Evolutionary conservation across 352 stramenopile species (phyloP), one percentile per base, ranked within the genome.

Genomic region (Phytopythium oedochilum): DNA sequence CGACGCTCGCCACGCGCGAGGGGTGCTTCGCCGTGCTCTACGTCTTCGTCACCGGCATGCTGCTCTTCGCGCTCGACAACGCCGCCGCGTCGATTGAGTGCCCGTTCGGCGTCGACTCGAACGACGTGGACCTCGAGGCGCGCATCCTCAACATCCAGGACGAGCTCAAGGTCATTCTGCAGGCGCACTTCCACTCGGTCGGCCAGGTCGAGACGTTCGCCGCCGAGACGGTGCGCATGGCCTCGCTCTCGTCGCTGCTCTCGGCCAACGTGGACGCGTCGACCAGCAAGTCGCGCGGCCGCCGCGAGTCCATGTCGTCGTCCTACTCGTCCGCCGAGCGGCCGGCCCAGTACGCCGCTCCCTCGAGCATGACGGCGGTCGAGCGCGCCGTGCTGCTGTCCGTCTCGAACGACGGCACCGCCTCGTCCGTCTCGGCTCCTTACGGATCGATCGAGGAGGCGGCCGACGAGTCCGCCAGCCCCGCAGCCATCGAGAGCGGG

Each of bases 1-100:
- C 54, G 3, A 57, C 63, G 10, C 42, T 66, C 22, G 46, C 54
- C 3, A 58, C 63, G 2, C 54, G 44, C 14, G 43, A 66, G 38
- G 59, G 61, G 20, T 66, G 64, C 12, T 55, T 66, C 22, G 48
- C 64, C 17, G 22, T 66, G 6, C 9, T 72, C 9, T 83, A 73
- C 31, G 63, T 78, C 40, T 64, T 60, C 5, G 45, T 75, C 40
- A 75, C 71, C 45, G 72, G 65, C 0, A 40, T 81, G 47, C 34
- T 81, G 34, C 61, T 89, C 18, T 82, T 89, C 57, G 71, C 62
- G 10, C 26, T 80, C 42, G 75, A 86, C 23, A 66, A 64, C 4
- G 55, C 84, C 8, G 75, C 73, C 36, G 61, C 61, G 10, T 64
- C 68, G 7, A 78, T 89, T 43, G 78, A 89, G 59, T 80, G 57